Percentiles rank a stretch among this genome's conserved stretches.
These are phyloP conservation scores for Cucurbita argyrosperma DNA, from an alignment of 306 rosid species.

Conservation along the genomic window DNA sequence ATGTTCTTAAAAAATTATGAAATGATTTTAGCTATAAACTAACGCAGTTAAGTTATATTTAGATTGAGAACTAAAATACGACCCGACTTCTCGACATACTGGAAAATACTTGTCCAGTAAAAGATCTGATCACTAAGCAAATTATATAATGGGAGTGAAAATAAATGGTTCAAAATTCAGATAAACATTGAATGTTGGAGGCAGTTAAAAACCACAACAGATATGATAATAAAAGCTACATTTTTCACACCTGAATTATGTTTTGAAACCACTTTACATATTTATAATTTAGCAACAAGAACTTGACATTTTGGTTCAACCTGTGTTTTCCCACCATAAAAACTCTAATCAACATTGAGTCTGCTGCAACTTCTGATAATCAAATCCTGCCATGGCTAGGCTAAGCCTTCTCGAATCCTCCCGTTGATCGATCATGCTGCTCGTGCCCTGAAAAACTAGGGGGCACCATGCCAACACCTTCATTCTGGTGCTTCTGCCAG, in stretches of 20 bases:
- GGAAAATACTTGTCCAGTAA: no score
- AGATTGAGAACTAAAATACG: no score
- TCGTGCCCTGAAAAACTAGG: constrained; percentile 25
- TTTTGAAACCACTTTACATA: background rate
- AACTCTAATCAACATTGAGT: no score
- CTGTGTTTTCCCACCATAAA: background rate
- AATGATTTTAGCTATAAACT: no score
- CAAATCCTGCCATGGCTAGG: background rate
- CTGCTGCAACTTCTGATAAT: background rate
- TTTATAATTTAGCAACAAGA: background rate
- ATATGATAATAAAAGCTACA: background rate
- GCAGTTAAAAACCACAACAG: background rate
- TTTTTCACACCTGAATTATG: no score
- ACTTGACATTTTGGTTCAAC: background rate
- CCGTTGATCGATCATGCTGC: constrained; percentile 16
- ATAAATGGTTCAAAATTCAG: background rate
- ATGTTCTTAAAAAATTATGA: no score
- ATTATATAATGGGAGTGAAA: background rate
- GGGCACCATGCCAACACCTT: constrained; percentile 50
- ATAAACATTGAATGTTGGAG: background rate
- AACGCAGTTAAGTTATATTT: no score
- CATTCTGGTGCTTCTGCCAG: constrained; percentile 83
- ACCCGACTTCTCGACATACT: background rate
- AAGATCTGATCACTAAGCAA: background rate
- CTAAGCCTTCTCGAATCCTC: constrained; percentile 30